phyloP scores from a whole-genome alignment of 2,329 filamentous ascomycete species.

The Penicillium corylophilum region DNA sequence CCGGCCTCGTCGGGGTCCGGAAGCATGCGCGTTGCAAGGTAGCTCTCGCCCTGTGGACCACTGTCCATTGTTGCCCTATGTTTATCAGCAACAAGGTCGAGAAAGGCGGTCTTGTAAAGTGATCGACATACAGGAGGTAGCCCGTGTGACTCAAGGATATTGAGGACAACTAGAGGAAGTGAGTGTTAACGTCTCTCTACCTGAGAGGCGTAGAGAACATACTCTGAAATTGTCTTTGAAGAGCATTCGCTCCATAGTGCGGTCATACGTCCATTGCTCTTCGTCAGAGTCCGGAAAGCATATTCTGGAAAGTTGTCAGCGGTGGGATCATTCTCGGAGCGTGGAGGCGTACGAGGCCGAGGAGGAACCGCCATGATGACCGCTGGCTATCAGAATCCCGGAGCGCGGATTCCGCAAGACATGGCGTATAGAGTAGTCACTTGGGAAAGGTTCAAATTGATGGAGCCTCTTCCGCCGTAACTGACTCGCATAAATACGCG shows the following conservation, averaged over 20 bases:
- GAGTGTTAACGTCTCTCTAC: background rate
- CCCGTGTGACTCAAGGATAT: conserved; percentile 38
- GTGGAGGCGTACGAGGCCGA: conserved; percentile 32
- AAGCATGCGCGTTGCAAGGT: conserved; percentile 31
- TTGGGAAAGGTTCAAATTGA: conserved; percentile 30
- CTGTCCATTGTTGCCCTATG: conserved; percentile 39
- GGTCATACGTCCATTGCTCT: conserved; percentile 33
- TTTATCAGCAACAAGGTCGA: conserved; percentile 18
- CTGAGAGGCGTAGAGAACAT: conserved; percentile 3
- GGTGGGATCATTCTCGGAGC: background rate
- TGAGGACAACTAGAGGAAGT: conserved; percentile 31
- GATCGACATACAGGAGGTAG: conserved; percentile 31
- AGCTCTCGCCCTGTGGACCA: conserved; percentile 33
- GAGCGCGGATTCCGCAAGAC: conserved; percentile 36
- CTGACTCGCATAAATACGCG: conserved; percentile 33
- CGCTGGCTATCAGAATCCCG: conserved; percentile 39
- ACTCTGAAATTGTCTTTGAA: conserved; percentile 35
- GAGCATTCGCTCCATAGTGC: conserved; percentile 33
- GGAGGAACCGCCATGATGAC: conserved; percentile 28
- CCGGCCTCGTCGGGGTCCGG: conserved; percentile 33
- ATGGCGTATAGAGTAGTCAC: conserved; percentile 29
- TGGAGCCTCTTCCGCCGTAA: conserved; percentile 31
- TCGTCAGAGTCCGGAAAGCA: conserved; percentile 35
- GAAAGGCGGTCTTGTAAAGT: background rate
- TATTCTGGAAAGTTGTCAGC: conserved; percentile 20